Evolutionary conservation across 2,329 filamentous ascomycete species (phyloP), one percentile per base, ranked within the genome.

Genomic region (Pezicula neosporulosa): DNA sequence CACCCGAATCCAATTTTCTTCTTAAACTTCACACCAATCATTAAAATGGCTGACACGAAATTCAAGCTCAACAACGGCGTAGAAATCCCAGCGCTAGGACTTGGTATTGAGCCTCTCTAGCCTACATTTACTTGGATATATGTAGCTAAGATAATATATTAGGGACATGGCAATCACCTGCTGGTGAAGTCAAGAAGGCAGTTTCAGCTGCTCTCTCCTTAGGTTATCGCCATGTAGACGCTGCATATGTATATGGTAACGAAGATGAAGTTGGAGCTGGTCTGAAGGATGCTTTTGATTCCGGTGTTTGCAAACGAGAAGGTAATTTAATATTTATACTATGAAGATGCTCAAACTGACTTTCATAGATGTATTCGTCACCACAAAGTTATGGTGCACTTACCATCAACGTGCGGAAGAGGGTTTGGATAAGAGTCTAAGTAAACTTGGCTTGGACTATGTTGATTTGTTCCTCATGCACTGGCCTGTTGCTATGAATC

Each of bases 381-480:
- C 81, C 2, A 83, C 81, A 10, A 88, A 87, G 66, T 70, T 87
- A 35, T 86, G 82, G 82, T 86, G 84, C 64, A 90, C 87, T 47
- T 92, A 88, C 73, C 85, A 87, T 69, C 82, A 81, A 28, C 77
- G 85, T 6, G 83, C 83, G 6, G 84, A 87, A 70, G 73, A 86
- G 62, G 83, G 80, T 35, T 77, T 94, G 35, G 82, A 90, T 58
- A 84, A 86, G 77, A 88, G 85, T 63, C 74, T 94, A 66, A 81
- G 85, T 71, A 78, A 80, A 53, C 73, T 95, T 35, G 87, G 89
- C 2, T 74, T 94, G 44, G 86, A 90, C 58, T 93, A 95, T 67
- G 79, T 95, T 5, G 90, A 95, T 67, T 74, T 95, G 51, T 90
- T 82, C 66, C 77, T 95, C 36, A 81, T 95, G 75, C 90, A 96